Conservation (phyloP, 371 early-diverging fungal species). For the Mucor irregularis region DNA sequence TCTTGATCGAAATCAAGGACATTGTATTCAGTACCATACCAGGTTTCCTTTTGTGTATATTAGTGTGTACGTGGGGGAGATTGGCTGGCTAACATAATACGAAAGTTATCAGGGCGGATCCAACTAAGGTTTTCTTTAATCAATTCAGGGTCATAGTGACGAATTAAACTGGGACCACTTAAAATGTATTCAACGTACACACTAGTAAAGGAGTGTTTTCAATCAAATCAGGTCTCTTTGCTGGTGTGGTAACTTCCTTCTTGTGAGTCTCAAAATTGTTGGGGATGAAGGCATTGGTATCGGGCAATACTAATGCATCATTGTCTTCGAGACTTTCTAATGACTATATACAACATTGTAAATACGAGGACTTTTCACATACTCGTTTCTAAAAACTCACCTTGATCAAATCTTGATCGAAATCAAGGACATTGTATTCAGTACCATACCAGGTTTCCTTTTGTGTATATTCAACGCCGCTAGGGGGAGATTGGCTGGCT, state of each 20-base stretch:
- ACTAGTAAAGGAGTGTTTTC: conserved; percentile 65
- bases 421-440: conserved; percentile 72
- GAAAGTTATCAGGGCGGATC: background rate
- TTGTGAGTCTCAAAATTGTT: conserved; percentile 64
- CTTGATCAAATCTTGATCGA: conserved; percentile 57
- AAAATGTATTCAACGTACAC: conserved; percentile 67
- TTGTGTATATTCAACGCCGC: conserved; percentile 46
- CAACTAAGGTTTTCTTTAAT: background rate
- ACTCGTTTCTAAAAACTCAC: conserved; percentile 43
- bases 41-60: conserved; percentile 61
- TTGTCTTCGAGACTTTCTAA: conserved; percentile 49
- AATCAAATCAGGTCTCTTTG: conserved; percentile 54
- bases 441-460: conserved; percentile 83
- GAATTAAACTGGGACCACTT: conserved; percentile 68
- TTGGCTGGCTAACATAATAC: conserved; percentile 36
- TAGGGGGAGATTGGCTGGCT: conserved; percentile 47
- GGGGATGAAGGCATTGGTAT: conserved; percentile 84
- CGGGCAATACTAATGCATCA: conserved; percentile 71
- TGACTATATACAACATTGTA: conserved; percentile 13
- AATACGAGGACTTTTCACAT: background rate
- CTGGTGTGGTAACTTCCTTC: conserved; percentile 32
- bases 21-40: conserved; percentile 86
- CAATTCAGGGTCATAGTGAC: conserved; percentile 61
- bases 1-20: conserved; percentile 60
- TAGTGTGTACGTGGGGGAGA: conserved; percentile 46